These are phyloP conservation scores for Melaleuca quinquenervia DNA, from an alignment of 345 rosid genomes.

Conservation along the genomic window DNA sequence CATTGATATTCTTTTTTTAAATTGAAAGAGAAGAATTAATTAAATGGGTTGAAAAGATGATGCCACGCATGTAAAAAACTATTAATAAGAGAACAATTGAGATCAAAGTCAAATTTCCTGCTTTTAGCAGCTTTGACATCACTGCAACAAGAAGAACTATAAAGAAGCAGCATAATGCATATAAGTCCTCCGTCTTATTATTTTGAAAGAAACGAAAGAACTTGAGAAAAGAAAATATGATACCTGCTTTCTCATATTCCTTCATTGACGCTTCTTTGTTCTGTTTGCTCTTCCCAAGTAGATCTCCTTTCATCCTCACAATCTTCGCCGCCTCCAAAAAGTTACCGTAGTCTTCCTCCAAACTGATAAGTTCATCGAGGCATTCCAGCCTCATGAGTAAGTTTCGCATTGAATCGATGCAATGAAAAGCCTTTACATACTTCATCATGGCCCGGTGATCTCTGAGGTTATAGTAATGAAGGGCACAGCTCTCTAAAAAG, in stretches of 20 bases:
- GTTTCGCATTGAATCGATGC: conserved; percentile 6
- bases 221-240: not conserved
- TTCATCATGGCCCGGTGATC: conserved; percentile 23
- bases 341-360: conserved; percentile 27
- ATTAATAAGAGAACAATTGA: not conserved
- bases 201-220: too few species aligned
- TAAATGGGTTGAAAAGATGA: not conserved
- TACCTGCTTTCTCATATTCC: conserved; percentile 16
- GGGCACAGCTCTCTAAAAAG: conserved; percentile 27
- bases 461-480: conserved; percentile 10
- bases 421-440: conserved; percentile 16
- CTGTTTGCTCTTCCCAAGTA: not conserved
- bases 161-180: not conserved
- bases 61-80: not conserved
- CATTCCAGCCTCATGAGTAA: conserved; percentile 18
- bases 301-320: not conserved
- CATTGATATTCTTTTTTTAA: not conserved
- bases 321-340: conserved; percentile 22
- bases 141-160: not conserved
- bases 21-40: not conserved
- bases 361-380: conserved; percentile 21
- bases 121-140: not conserved
- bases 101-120: not conserved
- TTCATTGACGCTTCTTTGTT: not conserved
- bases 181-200: not conserved